phyloP scores from a whole-genome alignment of 2,329 filamentous ascomycete species.

The Cercospora sojina region DNA sequence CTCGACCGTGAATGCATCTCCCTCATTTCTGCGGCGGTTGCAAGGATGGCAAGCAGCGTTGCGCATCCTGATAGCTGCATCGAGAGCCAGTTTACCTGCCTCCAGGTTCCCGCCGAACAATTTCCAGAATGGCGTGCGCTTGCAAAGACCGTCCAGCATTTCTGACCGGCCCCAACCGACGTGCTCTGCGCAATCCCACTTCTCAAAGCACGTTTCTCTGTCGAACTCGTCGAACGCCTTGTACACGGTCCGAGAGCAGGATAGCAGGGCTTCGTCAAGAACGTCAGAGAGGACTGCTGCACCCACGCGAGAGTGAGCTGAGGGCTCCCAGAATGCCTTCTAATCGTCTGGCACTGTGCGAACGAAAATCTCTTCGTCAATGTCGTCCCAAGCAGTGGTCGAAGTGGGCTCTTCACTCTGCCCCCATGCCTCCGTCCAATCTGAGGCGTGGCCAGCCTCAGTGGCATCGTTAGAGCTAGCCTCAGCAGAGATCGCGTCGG shows the following conservation, averaged over 20 bases:
- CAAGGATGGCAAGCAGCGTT: neutral
- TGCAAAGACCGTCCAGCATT: neutral
- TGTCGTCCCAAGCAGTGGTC: neutral
- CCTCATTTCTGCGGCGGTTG: neutral
- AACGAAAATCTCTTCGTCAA: neutral
- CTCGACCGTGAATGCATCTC: neutral
- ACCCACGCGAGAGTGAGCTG: neutral
- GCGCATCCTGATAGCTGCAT: neutral
- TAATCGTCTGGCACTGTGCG: neutral
- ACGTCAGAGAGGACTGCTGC: neutral
- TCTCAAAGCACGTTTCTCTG: neutral
- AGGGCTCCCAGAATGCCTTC: neutral
- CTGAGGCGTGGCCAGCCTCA: neutral
- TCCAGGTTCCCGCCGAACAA: neutral
- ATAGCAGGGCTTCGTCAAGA: neutral
- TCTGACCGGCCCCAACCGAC: neutral
- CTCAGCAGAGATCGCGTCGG: slow-evolving; percentile 4
- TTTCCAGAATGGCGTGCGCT: neutral
- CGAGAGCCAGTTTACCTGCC: neutral
- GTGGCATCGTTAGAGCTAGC: slow-evolving; percentile 1
- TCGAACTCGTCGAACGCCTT: neutral
- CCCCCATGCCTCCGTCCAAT: neutral
- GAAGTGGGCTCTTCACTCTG: neutral
- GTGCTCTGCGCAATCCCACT: neutral
- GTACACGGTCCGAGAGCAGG: neutral